phyloP scores from a whole-genome alignment of 495 filamentous ascomycete genomes.

The Amorphotheca resinae region DNA sequence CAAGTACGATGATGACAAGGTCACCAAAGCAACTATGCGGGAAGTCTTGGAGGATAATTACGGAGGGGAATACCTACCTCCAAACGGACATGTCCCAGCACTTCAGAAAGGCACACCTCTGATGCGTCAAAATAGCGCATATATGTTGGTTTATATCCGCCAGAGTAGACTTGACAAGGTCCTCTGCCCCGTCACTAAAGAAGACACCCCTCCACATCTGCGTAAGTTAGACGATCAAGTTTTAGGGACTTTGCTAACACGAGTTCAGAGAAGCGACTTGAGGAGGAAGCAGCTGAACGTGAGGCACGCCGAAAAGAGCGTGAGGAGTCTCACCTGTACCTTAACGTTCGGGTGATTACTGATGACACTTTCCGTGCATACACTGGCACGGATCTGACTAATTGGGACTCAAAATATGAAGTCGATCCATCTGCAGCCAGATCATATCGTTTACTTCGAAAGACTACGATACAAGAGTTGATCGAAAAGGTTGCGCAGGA shows the following conservation, averaged over 20 bases:
- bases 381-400: conserved; percentile 75
- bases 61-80: conserved; percentile 70
- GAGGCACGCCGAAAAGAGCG: conserved; percentile 70
- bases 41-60: conserved; percentile 96
- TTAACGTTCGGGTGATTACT: conserved; percentile 66
- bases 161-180: conserved; percentile 72
- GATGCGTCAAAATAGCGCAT: conserved; percentile 58
- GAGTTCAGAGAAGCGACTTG: conserved; percentile 47
- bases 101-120: conserved; percentile 31
- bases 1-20: conserved; percentile 93
- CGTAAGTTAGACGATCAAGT: conserved; percentile 28
- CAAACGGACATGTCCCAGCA: conserved; percentile 27
- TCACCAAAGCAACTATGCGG: conserved; percentile 80
- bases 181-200: conserved; percentile 56
- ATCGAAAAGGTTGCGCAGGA: conserved; percentile 55
- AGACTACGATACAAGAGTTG: conserved; percentile 64
- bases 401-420: conserved; percentile 40
- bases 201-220: conserved; percentile 75
- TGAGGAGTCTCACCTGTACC: conserved; percentile 88
- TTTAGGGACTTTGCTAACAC: conserved; percentile 10
- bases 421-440: conserved; percentile 47
- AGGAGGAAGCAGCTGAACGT: conserved; percentile 64
- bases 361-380: conserved; percentile 68
- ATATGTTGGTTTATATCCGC: conserved; percentile 97
- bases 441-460: conserved; percentile 56